Percentiles rank a stretch among this genome's conserved stretches.
These are phyloP conservation scores for Vicia sativa DNA, from an alignment of 306 rosid species.

Conservation along the genomic window DNA sequence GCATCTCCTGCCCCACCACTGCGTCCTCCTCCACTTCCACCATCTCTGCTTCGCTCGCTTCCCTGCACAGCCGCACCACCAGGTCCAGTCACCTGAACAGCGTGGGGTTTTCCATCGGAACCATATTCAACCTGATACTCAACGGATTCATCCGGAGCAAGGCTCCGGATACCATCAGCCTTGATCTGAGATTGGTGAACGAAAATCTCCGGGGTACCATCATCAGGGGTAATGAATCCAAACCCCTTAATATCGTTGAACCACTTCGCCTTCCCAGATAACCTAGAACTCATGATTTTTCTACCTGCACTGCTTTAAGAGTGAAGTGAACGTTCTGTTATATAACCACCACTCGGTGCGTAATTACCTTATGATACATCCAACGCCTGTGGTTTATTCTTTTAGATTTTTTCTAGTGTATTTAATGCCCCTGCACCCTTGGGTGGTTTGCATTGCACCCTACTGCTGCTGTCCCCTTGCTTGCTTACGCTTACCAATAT, in stretches of 20 bases:
- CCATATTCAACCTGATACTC: constrained; percentile 71
- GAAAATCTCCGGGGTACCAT: constrained; percentile 77
- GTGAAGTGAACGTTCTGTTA: too few species aligned
- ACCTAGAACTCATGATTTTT: constrained; percentile 46
- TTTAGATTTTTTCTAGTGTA: too few species aligned
- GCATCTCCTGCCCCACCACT: too few species aligned
- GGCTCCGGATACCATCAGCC: constrained; percentile 74
- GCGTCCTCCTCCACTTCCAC: not conserved
- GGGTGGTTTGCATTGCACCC: too few species aligned
- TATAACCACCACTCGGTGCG: too few species aligned
- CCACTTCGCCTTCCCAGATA: constrained; percentile 84
- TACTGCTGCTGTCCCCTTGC: too few species aligned
- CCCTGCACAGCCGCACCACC: constrained; percentile 63
- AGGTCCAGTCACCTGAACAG: constrained; percentile 83
- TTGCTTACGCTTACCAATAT: too few species aligned
- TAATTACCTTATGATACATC: too few species aligned
- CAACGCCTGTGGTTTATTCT: too few species aligned
- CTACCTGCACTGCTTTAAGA: too few species aligned
- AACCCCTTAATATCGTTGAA: constrained; percentile 85
- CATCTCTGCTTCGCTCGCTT: constrained; percentile 47
- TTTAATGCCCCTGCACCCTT: too few species aligned
- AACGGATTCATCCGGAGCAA: constrained; percentile 76
- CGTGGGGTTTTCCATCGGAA: constrained; percentile 65
- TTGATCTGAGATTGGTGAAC: constrained; percentile 82
- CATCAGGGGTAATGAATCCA: constrained; percentile 83